A percentile compares a stretch with the other conserved stretches of the same genome.
These are phyloP conservation scores for Bipolaris cookei DNA, from an alignment of 2,329 filamentous ascomycete genomes.

Conservation along the genomic window DNA sequence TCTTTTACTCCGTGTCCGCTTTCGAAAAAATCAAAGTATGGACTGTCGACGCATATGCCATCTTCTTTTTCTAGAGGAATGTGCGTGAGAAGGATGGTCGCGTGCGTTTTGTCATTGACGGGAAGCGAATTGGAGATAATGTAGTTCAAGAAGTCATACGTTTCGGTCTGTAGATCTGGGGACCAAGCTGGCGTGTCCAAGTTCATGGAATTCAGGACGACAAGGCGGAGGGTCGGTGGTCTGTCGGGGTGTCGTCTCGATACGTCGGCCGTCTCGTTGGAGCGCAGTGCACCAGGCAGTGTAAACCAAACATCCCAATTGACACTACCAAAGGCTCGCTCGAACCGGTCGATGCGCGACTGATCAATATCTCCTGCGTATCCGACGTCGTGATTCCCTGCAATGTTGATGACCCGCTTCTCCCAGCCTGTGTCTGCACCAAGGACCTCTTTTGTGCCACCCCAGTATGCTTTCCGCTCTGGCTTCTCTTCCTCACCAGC, in stretches of 20 bases:
- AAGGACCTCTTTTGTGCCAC: constrained; percentile 47
- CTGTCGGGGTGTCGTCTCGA: neutral
- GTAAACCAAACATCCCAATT: constrained; percentile 86
- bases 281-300: constrained; percentile 31
- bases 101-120: constrained; percentile 68
- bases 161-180: constrained; percentile 71
- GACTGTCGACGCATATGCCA: constrained; percentile 83
- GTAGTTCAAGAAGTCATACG: constrained; percentile 76
- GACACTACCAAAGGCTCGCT: constrained; percentile 80
- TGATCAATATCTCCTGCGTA: constrained; percentile 89
- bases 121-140: constrained; percentile 67
- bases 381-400: constrained; percentile 94
- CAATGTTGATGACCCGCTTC: constrained; percentile 83
- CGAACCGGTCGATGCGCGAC: constrained; percentile 79
- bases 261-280: constrained; percentile 3
- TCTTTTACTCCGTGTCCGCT: constrained; percentile 75
- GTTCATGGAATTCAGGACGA: constrained; percentile 92
- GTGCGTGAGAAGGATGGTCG: constrained; percentile 88
- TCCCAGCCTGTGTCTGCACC: constrained; percentile 66
- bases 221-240: constrained; percentile 75
- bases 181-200: constrained; percentile 81
- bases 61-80: constrained; percentile 85
- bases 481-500: constrained; percentile 19
- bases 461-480: constrained; percentile 28
- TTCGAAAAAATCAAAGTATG: constrained; percentile 80